Conservation (phyloP, 2,329 filamentous ascomycete genomes). For the Colletotrichum sp. region DNA sequence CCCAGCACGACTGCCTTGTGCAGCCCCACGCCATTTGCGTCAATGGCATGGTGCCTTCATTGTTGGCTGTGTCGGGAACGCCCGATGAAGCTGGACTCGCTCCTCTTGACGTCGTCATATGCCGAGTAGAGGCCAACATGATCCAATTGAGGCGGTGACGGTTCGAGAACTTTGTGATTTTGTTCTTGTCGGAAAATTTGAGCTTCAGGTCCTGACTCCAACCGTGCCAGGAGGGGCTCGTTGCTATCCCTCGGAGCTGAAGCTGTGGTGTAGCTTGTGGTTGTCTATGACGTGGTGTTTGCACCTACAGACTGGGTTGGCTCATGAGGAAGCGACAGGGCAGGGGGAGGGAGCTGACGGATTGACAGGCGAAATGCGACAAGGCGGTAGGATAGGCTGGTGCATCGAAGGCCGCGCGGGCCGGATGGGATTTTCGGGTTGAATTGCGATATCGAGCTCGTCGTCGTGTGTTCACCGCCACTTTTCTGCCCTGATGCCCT, state of each 20-base stretch:
- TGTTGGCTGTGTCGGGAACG: neutral
- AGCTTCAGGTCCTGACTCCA: neutral
- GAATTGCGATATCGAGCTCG: neutral
- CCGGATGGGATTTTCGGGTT: neutral
- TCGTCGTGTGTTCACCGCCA: neutral
- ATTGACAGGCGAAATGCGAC: neutral
- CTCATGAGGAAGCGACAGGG: neutral
- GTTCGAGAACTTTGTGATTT: neutral
- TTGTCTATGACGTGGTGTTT: neutral
- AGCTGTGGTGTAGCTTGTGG: neutral
- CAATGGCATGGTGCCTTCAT: neutral
- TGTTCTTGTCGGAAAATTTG: neutral
- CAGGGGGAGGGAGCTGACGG: neutral
- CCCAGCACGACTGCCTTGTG: neutral
- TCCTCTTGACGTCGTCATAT: neutral
- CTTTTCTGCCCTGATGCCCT: neutral
- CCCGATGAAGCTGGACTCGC: neutral
- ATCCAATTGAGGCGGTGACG: neutral
- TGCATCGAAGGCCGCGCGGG: neutral
- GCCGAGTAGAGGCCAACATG: neutral
- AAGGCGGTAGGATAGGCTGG: neutral
- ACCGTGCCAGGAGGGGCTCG: neutral
- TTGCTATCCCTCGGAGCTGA: neutral
- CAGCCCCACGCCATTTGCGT: neutral
- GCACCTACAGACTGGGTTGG: neutral